A percentile compares a stretch with the other conserved stretches of the same genome.
phyloP scores from a whole-genome alignment of 352 stramenopile genomes.

The Globisporangium irregulare region DNA sequence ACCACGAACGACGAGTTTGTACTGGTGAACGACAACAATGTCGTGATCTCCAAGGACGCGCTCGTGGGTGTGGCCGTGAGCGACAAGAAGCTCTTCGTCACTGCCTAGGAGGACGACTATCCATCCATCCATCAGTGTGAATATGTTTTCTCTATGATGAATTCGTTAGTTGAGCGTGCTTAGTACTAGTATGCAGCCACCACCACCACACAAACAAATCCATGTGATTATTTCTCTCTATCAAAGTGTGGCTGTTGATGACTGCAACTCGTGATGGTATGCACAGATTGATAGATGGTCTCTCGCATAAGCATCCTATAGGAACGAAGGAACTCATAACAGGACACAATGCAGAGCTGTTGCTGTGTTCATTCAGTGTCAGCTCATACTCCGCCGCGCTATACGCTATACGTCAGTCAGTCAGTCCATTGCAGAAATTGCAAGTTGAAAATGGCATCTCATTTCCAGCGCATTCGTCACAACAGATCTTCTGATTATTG shows the following conservation, averaged over 20 bases:
- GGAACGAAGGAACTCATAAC: too few species aligned
- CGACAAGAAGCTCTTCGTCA: slow-evolving; percentile 59
- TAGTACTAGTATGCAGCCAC: neutral
- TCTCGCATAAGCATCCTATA: too few species aligned
- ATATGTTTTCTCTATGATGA: neutral
- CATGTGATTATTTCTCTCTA: neutral
- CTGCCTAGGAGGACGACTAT: slow-evolving; percentile 1
- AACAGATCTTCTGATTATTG: neutral
- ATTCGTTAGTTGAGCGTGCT: neutral
- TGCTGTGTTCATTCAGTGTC: too few species aligned
- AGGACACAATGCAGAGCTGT: too few species aligned
- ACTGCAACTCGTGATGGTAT: too few species aligned
- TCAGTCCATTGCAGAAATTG: too few species aligned
- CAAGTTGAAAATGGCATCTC: neutral
- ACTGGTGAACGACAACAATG: slow-evolving; percentile 61
- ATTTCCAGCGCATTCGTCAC: neutral
- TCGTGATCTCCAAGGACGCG: slow-evolving; percentile 76
- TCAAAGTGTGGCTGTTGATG: neutral
- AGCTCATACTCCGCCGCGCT: too few species aligned
- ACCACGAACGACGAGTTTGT: slow-evolving; percentile 54
- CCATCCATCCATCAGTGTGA: neutral
- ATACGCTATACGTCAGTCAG: too few species aligned
- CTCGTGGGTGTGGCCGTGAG: slow-evolving; percentile 68
- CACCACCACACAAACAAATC: neutral
- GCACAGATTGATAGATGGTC: too few species aligned